phyloP scores from a whole-genome alignment of 202 grass and related monocot species.

The Panicum hallii region DNA sequence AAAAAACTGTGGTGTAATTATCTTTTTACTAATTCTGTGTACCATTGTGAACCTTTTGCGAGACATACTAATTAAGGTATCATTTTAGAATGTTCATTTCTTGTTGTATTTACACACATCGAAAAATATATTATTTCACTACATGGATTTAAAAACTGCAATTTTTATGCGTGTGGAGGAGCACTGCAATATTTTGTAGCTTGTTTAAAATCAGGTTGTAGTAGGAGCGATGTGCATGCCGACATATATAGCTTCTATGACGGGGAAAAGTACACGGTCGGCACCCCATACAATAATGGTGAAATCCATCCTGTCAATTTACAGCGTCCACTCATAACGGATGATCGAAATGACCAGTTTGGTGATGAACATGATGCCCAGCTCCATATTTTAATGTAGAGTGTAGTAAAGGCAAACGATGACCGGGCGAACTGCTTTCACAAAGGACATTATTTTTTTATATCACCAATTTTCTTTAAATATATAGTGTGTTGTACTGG shows the following conservation, averaged over 20 bases:
- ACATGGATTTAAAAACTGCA: not conserved
- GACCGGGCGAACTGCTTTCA: not conserved
- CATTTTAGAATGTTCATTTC: not conserved
- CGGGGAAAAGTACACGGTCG: not conserved
- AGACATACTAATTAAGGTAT: too few relatives aligned
- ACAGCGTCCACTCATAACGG: conserved; percentile 23
- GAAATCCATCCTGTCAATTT: conserved; percentile 39
- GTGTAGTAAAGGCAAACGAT: conserved; percentile 31
- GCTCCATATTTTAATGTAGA: conserved; percentile 16
- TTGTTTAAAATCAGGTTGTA: not conserved
- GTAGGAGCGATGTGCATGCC: not conserved
- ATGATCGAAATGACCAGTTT: conserved; percentile 45
- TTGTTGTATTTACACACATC: too few relatives aligned
- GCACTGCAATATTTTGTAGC: not conserved
- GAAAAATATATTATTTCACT: not conserved
- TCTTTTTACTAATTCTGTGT: too few relatives aligned
- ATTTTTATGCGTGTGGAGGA: not conserved
- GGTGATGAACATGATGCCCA: not conserved
- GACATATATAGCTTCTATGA: not conserved
- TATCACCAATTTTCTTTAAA: not conserved
- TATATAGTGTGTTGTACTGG: not conserved
- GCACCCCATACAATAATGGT: conserved; percentile 21
- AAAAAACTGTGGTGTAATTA: too few relatives aligned
- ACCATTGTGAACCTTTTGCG: too few relatives aligned
- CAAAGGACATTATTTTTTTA: not conserved